phyloP scores from a whole-genome alignment of 345 rosid species.

The Eucalyptus cloeziana region DNA sequence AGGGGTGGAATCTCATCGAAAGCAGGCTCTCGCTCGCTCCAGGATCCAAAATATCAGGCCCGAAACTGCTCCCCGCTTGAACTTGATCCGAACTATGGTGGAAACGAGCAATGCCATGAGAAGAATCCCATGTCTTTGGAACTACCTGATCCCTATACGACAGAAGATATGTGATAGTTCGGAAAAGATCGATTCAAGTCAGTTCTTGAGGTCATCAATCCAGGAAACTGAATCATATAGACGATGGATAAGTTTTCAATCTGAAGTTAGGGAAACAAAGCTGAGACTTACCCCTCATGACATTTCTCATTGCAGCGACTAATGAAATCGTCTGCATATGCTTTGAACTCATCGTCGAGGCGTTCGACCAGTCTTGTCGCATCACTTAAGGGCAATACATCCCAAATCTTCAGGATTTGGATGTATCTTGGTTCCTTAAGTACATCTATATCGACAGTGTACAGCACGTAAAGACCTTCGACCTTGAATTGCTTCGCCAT shows the following conservation, averaged over 20 bases:
- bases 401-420: neutral
- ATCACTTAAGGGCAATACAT: neutral
- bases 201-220: neutral
- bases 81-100: neutral
- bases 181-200: neutral
- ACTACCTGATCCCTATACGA: neutral
- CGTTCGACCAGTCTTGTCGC: neutral
- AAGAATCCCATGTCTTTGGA: neutral
- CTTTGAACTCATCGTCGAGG: neutral
- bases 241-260: neutral
- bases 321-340: neutral
- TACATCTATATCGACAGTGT: constrained; percentile 21
- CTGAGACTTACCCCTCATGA: neutral
- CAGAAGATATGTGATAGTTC: neutral
- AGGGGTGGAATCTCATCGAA: neutral
- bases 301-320: neutral
- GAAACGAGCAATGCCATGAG: neutral
- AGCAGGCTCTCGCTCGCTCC: neutral
- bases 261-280: neutral
- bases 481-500: constrained; percentile 26
- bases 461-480: constrained; percentile 13
- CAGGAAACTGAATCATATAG: neutral
- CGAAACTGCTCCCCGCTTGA: neutral
- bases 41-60: neutral
- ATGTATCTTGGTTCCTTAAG: neutral